These are phyloP conservation scores for Ganoderma meredithae DNA, from an alignment of 1,284 basidiomycete species.

Conservation along the genomic window DNA sequence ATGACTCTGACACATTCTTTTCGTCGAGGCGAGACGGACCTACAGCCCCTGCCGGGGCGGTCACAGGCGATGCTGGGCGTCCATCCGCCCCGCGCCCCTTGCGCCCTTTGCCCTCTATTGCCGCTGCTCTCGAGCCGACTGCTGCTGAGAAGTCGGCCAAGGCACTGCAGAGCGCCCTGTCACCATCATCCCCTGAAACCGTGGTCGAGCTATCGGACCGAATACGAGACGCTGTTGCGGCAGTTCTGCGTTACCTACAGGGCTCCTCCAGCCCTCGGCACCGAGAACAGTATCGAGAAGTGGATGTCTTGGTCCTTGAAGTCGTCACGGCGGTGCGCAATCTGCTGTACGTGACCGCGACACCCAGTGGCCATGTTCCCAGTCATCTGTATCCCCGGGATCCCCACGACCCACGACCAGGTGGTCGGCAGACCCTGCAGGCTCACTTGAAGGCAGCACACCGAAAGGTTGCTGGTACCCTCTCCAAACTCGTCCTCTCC, in stretches of 20 bases:
- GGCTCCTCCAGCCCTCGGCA: constrained; percentile 45
- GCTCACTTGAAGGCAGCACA: constrained; percentile 70
- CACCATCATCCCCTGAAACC: constrained; percentile 62
- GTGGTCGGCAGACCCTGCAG: constrained; percentile 59
- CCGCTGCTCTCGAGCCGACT: constrained; percentile 53
- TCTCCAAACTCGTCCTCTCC: constrained; percentile 79
- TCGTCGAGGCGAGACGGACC: constrained; percentile 44
- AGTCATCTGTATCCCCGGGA: constrained; percentile 61
- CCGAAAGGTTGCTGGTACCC: constrained; percentile 79
- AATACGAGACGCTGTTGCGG: constrained; percentile 65
- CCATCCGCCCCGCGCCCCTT: constrained; percentile 24
- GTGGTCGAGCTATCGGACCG: constrained; percentile 65
- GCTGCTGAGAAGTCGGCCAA: constrained; percentile 73
- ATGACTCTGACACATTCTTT: constrained; percentile 79
- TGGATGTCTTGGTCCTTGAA: constrained; percentile 67
- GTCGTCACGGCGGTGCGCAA: constrained; percentile 81
- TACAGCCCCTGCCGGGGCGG: constrained; percentile 28
- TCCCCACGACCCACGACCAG: constrained; percentile 50
- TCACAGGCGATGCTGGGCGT: constrained; percentile 22
- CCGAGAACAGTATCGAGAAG: constrained; percentile 60
- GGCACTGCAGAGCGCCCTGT: constrained; percentile 67
- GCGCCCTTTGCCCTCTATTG: constrained; percentile 14
- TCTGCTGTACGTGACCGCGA: constrained; percentile 74
- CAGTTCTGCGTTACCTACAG: constrained; percentile 68
- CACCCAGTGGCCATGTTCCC: constrained; percentile 69